A percentile compares a stretch with the other conserved stretches of the same genome.
Evolutionary conservation across 1,139 yeast genomes (phyloP).

Genomic region (Scheffersomyces segobiensis): DNA sequence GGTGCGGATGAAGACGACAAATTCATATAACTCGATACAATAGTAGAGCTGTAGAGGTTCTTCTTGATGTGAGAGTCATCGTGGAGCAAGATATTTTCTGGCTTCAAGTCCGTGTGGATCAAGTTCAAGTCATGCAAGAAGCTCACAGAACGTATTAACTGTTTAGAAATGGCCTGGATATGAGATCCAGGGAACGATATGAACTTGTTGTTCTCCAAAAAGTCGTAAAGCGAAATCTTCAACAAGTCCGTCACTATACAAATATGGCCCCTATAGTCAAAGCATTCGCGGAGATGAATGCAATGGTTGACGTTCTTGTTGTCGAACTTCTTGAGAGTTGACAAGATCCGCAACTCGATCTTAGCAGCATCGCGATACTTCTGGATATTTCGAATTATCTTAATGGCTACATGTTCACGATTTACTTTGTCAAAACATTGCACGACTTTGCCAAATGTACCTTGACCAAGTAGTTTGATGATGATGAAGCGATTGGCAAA

Average conservation of each 20-base stretch:
- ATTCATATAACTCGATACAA: constrained; percentile 31
- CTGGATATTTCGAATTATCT: constrained; percentile 80
- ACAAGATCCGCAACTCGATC: constrained; percentile 74
- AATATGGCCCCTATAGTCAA: constrained; percentile 91
- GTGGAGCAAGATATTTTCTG: constrained; percentile 84
- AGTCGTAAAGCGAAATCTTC: constrained; percentile 86
- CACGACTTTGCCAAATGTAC: constrained; percentile 96
- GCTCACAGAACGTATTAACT: constrained; percentile 80
- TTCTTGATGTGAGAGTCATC: constrained; percentile 51
- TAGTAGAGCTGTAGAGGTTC: constrained; percentile 34
- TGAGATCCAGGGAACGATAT: constrained; percentile 80
- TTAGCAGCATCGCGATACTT: constrained; percentile 84
- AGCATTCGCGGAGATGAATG: constrained; percentile 83
- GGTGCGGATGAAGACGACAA: constrained; percentile 14
- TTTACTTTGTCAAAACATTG: constrained; percentile 62
- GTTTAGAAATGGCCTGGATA: constrained; percentile 85
- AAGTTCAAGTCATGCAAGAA: constrained; percentile 86
- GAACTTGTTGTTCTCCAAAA: constrained; percentile 74
- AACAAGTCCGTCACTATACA: constrained; percentile 89
- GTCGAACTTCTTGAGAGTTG: constrained; percentile 79
- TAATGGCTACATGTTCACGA: constrained; percentile 78
- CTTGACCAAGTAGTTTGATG: constrained; percentile 81
- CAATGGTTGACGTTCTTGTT: constrained; percentile 67
- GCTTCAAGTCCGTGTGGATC: constrained; percentile 93
- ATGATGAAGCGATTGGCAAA: constrained; percentile 72